Conservation (phyloP, 371 early-diverging fungal species). For the Catenaria anguillulae region DNA sequence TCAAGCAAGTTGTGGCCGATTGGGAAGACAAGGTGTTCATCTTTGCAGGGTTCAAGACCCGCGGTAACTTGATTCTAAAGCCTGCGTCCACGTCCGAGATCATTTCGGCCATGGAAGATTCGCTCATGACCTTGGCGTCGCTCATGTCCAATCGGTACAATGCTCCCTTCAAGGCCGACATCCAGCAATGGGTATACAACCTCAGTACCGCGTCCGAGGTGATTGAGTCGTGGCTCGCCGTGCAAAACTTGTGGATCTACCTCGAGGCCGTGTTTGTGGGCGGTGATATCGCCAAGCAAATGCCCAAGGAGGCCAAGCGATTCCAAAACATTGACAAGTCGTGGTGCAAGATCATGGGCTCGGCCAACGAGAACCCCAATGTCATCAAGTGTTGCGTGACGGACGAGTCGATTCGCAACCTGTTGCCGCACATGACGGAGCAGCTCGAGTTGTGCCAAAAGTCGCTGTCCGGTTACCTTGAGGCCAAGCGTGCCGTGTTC, state of each 20-base stretch:
- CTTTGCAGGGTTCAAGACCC: slow-evolving; percentile 36
- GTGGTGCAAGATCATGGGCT: slow-evolving; percentile 48
- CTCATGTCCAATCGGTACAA: slow-evolving; percentile 43
- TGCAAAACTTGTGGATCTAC: slow-evolving; percentile 50
- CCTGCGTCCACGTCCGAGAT: slow-evolving; percentile 40
- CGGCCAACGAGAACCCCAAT: slow-evolving; percentile 43
- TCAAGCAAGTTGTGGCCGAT: slow-evolving; percentile 30
- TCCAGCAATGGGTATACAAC: slow-evolving; percentile 45
- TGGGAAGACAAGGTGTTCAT: slow-evolving; percentile 42
- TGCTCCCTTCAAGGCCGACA: slow-evolving; percentile 41
- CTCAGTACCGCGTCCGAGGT: slow-evolving; percentile 40
- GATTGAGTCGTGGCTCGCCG: slow-evolving; percentile 44
- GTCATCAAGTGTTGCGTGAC: slow-evolving; percentile 42
- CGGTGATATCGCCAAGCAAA: slow-evolving; percentile 50
- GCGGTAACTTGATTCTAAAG: slow-evolving; percentile 40
- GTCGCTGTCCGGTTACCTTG: slow-evolving; percentile 40
- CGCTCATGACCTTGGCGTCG: slow-evolving; percentile 41
- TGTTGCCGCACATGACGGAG: slow-evolving; percentile 43
- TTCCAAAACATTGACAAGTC: slow-evolving; percentile 47
- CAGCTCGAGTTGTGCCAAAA: slow-evolving; percentile 50
- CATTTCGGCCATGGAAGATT: slow-evolving; percentile 44
- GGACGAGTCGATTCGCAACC: slow-evolving; percentile 42
- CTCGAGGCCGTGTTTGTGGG: slow-evolving; percentile 49
- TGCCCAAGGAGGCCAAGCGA: slow-evolving; percentile 49
- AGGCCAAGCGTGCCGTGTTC: slow-evolving; percentile 44